Evolutionary conservation across 2,329 filamentous ascomycete species (phyloP).

Genomic region (Fusarium piperis): DNA sequence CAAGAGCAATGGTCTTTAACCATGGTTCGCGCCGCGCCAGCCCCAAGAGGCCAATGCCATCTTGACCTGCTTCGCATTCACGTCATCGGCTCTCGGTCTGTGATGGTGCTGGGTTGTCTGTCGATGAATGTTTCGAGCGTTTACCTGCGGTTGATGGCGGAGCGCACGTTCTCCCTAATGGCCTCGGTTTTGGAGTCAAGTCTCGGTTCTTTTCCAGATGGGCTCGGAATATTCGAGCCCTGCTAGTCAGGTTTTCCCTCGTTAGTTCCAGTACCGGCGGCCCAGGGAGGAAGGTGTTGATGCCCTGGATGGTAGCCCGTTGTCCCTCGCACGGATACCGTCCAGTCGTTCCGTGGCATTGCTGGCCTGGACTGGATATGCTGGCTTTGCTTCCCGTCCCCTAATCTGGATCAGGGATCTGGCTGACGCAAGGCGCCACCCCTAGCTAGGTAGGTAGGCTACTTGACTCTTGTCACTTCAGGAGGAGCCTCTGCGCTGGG

Average conservation of each 20-base stretch:
- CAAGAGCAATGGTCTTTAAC: constrained; percentile 14
- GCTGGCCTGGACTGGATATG: constrained; percentile 7
- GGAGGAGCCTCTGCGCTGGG: constrained; percentile 12
- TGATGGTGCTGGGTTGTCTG: background rate
- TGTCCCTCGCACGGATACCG: constrained; percentile 14
- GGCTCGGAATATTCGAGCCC: constrained; percentile 9
- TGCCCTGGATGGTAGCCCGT: constrained; percentile 4
- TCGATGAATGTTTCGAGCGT: constrained; percentile 26
- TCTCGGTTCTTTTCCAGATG: constrained; percentile 5
- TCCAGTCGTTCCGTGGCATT: constrained; percentile 7
- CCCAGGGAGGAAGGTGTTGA: constrained; percentile 31
- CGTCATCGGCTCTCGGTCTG: background rate
- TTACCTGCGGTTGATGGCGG: constrained; percentile 24
- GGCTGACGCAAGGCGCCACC: constrained; percentile 37
- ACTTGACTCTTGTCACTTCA: constrained; percentile 35
- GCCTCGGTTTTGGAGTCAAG: background rate
- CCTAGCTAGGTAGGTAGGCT: constrained; percentile 23
- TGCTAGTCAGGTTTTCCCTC: constrained; percentile 14
- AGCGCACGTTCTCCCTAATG: constrained; percentile 4
- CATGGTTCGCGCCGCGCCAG: constrained; percentile 10
- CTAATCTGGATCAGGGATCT: constrained; percentile 42
- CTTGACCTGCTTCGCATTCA: background rate
- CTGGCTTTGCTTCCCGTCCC: constrained; percentile 31
- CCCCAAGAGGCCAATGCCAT: background rate
- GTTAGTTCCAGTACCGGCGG: constrained; percentile 13